Percentiles rank a stretch among this genome's conserved stretches.
These are phyloP conservation scores for Penicillium coffeae DNA, from an alignment of 495 filamentous ascomycete genomes.

Conservation along the genomic window DNA sequence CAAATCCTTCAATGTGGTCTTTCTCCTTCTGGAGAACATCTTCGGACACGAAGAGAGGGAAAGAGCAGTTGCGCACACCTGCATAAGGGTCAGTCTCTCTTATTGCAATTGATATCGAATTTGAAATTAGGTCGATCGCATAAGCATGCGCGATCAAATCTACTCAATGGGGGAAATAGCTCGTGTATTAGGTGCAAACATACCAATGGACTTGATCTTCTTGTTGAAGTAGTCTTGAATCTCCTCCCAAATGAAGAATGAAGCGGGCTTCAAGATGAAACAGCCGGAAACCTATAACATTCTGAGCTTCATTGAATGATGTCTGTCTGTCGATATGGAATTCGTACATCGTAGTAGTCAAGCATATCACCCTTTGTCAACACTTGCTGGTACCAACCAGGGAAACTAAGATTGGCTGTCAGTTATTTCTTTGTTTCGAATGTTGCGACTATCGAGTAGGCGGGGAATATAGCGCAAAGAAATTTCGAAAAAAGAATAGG, in stretches of 20 bases:
- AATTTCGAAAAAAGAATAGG: conserved; percentile 22
- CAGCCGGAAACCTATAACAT: conserved; percentile 64
- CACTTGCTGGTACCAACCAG: conserved; percentile 93
- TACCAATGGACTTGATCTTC: conserved; percentile 61
- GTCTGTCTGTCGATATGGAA: too few relatives aligned
- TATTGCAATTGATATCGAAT: too few relatives aligned
- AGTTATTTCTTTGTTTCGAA: background rate
- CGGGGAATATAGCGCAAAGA: background rate
- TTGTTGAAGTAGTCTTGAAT: conserved; percentile 88
- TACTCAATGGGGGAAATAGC: too few relatives aligned
- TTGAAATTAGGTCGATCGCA: too few relatives aligned
- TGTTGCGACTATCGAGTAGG: background rate
- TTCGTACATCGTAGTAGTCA: conserved; percentile 61
- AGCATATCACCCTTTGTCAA: conserved; percentile 94
- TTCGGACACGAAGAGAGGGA: conserved; percentile 88
- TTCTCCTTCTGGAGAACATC: conserved; percentile 93
- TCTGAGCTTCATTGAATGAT: conserved; percentile 50
- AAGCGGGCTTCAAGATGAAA: conserved; percentile 82
- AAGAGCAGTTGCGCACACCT: conserved; percentile 90
- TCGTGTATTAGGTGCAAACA: too few relatives aligned
- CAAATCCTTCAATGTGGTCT: conserved; percentile 95
- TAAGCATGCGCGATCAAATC: too few relatives aligned
- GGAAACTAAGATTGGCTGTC: conserved; percentile 43
- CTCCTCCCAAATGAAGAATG: conserved; percentile 88
- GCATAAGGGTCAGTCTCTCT: background rate